These are phyloP conservation scores for Gaeumannomyces tritici DNA, from an alignment of 2,329 filamentous ascomycete species.

Conservation along the genomic window DNA sequence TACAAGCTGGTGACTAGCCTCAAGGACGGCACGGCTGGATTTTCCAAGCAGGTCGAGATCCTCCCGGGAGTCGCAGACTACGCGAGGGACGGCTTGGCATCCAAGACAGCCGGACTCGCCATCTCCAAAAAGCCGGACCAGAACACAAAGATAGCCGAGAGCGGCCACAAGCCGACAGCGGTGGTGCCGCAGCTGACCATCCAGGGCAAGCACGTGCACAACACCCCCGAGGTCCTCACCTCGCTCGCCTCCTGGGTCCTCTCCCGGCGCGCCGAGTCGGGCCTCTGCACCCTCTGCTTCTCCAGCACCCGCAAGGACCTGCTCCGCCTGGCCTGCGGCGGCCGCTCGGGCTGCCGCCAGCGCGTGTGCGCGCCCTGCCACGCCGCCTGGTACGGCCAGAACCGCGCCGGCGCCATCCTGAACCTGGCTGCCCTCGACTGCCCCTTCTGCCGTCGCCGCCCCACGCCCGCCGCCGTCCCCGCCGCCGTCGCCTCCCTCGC, in stretches of 20 bases:
- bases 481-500: slow-evolving; percentile 25
- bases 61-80: background rate
- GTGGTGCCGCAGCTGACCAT: slow-evolving; percentile 16
- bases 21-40: slow-evolving; percentile 18
- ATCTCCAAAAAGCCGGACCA: background rate
- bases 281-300: slow-evolving; percentile 36
- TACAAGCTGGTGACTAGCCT: slow-evolving; percentile 25
- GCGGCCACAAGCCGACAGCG: background rate
- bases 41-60: slow-evolving; percentile 17
- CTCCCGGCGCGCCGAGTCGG: slow-evolving; percentile 19
- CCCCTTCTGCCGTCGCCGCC: slow-evolving; percentile 38
- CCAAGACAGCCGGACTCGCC: background rate
- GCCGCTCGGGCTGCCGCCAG: slow-evolving; percentile 32
- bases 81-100: background rate
- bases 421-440: slow-evolving; percentile 37
- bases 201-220: slow-evolving; percentile 28
- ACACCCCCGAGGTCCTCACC: slow-evolving; percentile 22
- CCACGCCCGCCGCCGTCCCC: slow-evolving; percentile 24
- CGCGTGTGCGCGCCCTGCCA: slow-evolving; percentile 30
- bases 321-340: slow-evolving; percentile 30
- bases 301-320: slow-evolving; percentile 20
- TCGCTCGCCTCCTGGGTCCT: slow-evolving; percentile 26
- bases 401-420: slow-evolving; percentile 29
- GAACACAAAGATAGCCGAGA: too few relatives aligned
- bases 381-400: slow-evolving; percentile 35